Evolutionary conservation across 495 filamentous ascomycete genomes (phyloP).

Genomic region (Penicillium psychrofluorescens): DNA sequence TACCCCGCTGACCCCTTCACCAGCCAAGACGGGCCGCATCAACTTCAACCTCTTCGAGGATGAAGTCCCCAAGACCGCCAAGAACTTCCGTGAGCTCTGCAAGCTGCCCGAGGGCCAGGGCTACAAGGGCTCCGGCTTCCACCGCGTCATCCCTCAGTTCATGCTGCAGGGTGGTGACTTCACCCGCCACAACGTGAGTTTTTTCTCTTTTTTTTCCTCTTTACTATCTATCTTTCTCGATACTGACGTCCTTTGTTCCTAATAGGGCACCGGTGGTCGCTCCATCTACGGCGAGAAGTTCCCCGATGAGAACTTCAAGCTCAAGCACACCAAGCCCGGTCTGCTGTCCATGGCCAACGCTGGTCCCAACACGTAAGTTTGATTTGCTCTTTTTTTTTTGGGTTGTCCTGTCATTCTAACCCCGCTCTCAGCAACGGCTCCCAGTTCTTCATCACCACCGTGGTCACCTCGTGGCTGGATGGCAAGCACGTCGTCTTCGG

Average conservation of each 20-base stretch:
- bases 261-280: conserved; percentile 78
- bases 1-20: conserved; percentile 6
- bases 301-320: conserved; percentile 87
- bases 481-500: conserved; percentile 98
- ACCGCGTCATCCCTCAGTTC: conserved; percentile 95
- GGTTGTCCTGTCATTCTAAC: neutral
- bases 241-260: conserved; percentile 1
- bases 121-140: conserved; percentile 88
- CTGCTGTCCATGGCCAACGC: conserved; percentile 96
- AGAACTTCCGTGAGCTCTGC: conserved; percentile 95
- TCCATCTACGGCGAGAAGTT: conserved; percentile 98
- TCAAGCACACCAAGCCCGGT: conserved; percentile 81
- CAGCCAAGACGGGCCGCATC: conserved; percentile 74
- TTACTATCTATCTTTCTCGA: neutral
- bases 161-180: conserved; percentile 99
- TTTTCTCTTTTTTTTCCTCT: neutral
- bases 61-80: conserved; percentile 83
- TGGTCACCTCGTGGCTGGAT: conserved; percentile 85
- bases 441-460: conserved; percentile 98
- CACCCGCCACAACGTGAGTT: conserved; percentile 78
- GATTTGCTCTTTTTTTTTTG: neutral
- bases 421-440: conserved; percentile 70
- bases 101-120: conserved; percentile 83
- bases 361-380: conserved; percentile 69
- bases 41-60: conserved; percentile 86